Conservation (phyloP, 805 yeast genomes). For the Metschnikowia lochheadii region DNA sequence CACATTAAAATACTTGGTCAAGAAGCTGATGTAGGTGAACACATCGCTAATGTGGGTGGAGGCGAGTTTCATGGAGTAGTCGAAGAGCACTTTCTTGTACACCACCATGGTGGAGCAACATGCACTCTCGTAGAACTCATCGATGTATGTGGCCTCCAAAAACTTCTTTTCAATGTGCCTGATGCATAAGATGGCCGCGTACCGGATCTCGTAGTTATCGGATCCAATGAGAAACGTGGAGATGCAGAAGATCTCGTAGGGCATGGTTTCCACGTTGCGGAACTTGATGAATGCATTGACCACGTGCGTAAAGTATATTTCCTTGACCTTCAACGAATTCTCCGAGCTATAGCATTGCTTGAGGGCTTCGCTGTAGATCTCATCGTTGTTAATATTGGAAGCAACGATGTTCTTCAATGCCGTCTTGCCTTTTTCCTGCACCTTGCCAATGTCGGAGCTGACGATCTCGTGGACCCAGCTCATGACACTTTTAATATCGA, state of each 20-base stretch:
- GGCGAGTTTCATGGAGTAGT: conserved; percentile 72
- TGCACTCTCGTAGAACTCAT: conserved; percentile 63
- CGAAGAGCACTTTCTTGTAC: conserved; percentile 80
- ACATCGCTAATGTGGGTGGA: conserved; percentile 54
- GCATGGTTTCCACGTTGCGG: conserved; percentile 27
- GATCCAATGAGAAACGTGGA: conserved; percentile 79
- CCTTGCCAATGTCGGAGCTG: conserved; percentile 50
- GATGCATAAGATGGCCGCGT: conserved; percentile 68
- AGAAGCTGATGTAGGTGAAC: conserved; percentile 61
- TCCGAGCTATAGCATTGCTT: conserved; percentile 66
- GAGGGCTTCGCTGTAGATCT: conserved; percentile 55
- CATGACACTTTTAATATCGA: conserved; percentile 65
- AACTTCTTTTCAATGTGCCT: conserved; percentile 53
- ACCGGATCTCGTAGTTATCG: conserved; percentile 61
- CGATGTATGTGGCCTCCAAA: conserved; percentile 47
- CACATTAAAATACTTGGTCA: conserved; percentile 61
- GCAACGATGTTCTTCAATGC: conserved; percentile 69
- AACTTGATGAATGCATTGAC: conserved; percentile 50
- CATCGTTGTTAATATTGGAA: conserved; percentile 52
- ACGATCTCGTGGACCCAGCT: conserved; percentile 80
- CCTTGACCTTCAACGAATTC: conserved; percentile 47
- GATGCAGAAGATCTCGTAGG: conserved; percentile 67
- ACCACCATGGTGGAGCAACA: conserved; percentile 76
- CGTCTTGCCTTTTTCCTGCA: conserved; percentile 58
- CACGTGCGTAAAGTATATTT: conserved; percentile 67